Conservation (phyloP, 176 grass and related monocot genomes). For the Phoenix roebelenii region DNA sequence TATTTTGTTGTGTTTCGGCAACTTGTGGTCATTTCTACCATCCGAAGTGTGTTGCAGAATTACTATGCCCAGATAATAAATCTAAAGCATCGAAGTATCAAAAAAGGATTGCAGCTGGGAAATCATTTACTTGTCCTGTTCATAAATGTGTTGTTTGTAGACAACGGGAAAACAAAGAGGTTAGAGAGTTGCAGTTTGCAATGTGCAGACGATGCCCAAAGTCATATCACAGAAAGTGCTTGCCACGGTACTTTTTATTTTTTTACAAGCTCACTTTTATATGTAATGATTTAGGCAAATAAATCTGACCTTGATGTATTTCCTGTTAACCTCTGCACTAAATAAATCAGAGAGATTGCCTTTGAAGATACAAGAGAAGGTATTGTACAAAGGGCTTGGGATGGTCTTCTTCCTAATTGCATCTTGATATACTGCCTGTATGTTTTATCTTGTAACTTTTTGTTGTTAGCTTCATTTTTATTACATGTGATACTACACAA, state of each 20-base stretch:
- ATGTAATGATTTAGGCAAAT: too few relatives aligned
- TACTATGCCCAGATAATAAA: constrained; percentile 39
- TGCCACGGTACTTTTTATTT: constrained; percentile 42
- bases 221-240: constrained; percentile 88
- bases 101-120: constrained; percentile 51
- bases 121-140: constrained; percentile 63
- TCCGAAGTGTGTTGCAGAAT: constrained; percentile 62
- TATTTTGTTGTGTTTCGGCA: constrained; percentile 86
- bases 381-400: constrained; percentile 58
- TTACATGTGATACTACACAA: neutral
- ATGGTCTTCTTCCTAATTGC: constrained; percentile 32
- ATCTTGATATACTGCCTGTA: constrained; percentile 80
- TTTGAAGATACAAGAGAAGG: constrained; percentile 41
- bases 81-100: constrained; percentile 38
- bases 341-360: constrained; percentile 34
- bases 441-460: constrained; percentile 12
- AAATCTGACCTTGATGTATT: too few relatives aligned
- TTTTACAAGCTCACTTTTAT: too few relatives aligned
- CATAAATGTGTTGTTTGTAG: constrained; percentile 73
- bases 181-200: constrained; percentile 61
- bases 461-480: neutral
- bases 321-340: neutral
- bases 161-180: constrained; percentile 52
- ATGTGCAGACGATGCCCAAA: constrained; percentile 81
- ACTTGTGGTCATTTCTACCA: constrained; percentile 97